phyloP scores from a whole-genome alignment of 2,329 filamentous ascomycete species.

The Cephalotrichum gorgonifer region DNA sequence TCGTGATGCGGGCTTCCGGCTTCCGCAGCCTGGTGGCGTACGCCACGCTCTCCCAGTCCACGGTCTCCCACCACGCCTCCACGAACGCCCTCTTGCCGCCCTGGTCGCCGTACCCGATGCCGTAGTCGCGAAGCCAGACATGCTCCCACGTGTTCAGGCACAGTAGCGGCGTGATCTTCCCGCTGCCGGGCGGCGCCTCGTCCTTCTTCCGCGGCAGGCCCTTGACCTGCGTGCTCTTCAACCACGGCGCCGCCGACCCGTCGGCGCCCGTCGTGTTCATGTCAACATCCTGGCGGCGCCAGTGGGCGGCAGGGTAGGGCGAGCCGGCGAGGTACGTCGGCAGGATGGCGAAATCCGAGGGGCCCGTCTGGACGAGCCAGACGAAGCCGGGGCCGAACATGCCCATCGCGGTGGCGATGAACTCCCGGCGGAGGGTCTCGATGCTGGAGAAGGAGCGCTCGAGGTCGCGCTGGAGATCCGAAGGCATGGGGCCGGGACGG shows the following conservation, averaged over 20 bases:
- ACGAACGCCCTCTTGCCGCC: constrained; percentile 68
- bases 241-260: constrained; percentile 22
- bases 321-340: constrained; percentile 86
- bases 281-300: constrained; percentile 58
- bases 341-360: constrained; percentile 55
- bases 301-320: constrained; percentile 77
- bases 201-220: constrained; percentile 12
- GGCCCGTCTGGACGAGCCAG: constrained; percentile 66
- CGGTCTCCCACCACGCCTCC: constrained; percentile 73
- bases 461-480: constrained; percentile 47
- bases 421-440: constrained; percentile 69
- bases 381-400: constrained; percentile 98
- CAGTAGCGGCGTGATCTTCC: constrained; percentile 64
- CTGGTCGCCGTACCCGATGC: constrained; percentile 43
- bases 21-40: constrained; percentile 2
- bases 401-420: constrained; percentile 68
- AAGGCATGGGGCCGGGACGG: constrained; percentile 40
- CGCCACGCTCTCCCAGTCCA: constrained; percentile 75
- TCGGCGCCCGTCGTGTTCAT: constrained; percentile 51
- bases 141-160: constrained; percentile 98
- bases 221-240: constrained; percentile 15
- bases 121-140: constrained; percentile 77
- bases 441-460: constrained; percentile 67
- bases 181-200: constrained; percentile 51
- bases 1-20: not conserved